Evolutionary conservation across 2,329 filamentous ascomycete species (phyloP), one percentile per base, ranked within the genome.

Genomic region (Leptographium flavum): DNA sequence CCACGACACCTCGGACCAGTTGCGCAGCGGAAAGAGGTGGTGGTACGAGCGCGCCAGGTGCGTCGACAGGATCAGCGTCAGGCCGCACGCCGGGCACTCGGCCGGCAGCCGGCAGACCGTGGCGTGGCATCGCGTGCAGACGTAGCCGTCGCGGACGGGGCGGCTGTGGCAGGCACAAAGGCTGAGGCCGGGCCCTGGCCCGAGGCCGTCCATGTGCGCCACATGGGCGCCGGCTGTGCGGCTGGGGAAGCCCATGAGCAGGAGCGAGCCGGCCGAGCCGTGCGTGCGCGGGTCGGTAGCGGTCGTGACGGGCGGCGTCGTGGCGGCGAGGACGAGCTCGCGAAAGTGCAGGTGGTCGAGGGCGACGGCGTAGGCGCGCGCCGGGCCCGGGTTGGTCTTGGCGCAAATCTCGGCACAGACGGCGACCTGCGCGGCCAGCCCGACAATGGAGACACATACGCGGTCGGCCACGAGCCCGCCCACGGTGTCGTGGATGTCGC

Each of bases 241-340:
- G 6, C 86, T 93, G 0, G 92, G 92, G 57, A 98, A 98, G 5
- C 92, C 92, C 90, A 98, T 98, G 84, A 94, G 93, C 23, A 98
- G 74, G 35, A 98, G 68, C 45, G 74, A 79, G 1, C 76, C 35
- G 38, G 41, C 37, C 11, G 30, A 1, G 28, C n/a, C n/a, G n/a
- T n/a, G n/a, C n/a, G n/a, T n/a, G n/a, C n/a, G n/a, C n/a, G 43
- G 15, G 8, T 8, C 3, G 6, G 23, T 23, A 5, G 19, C 14
- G n/a, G 31, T 19, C 10, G 87, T 85, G 17, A 87, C 81, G 0
- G 90, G 92, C 1, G 92, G 92, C 3, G 87, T 95, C 0, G 92
- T 96, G 40, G 83, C 78, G 17, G 79, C 80, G 60, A 96, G 81
- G 49, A 96, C 73, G n/a, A 96, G 72, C 56, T 96, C 87, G 27